A percentile compares a stretch with the other conserved stretches of the same genome.
Conservation (phyloP, 306 rosid species). For the Crataegus laevigata region DNA sequence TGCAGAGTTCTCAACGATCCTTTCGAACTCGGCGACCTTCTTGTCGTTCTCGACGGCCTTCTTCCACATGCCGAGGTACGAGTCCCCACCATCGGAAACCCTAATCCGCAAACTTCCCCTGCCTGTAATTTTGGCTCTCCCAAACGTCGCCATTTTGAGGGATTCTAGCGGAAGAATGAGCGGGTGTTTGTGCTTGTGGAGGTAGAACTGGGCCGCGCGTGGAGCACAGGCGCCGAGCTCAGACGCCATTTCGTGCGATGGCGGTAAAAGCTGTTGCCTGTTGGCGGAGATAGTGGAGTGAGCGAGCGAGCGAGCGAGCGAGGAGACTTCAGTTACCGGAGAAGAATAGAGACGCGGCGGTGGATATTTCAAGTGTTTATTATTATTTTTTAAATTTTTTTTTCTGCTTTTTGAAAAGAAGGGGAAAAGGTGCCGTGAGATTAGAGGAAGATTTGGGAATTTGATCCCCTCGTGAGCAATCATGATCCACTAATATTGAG, state of each 20-base stretch:
- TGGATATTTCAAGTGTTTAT: neutral
- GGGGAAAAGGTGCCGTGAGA: slow-evolving; percentile 13
- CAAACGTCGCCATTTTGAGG: neutral
- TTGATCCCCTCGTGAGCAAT: no score
- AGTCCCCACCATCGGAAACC: slow-evolving; percentile 32
- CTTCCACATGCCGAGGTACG: slow-evolving; percentile 88
- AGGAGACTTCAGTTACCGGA: neutral
- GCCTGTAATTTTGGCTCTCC: neutral
- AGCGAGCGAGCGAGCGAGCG: neutral
- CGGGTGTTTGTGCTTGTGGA: neutral
- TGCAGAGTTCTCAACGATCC: slow-evolving; percentile 26
- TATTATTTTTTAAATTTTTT: neutral
- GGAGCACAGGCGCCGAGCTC: slow-evolving; percentile 25
- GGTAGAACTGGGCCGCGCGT: slow-evolving; percentile 4
- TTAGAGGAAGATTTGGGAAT: no score
- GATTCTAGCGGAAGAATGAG: slow-evolving; percentile 1
- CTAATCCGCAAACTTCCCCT: slow-evolving; percentile 14
- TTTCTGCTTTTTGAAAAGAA: neutral
- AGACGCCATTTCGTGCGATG: slow-evolving; percentile 33
- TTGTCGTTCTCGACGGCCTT: slow-evolving; percentile 59
- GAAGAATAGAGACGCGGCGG: neutral
- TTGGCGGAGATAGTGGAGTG: neutral
- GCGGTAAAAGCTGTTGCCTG: neutral
- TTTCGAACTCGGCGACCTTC: slow-evolving; percentile 42
- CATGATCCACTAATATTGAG: no score